Percentiles rank a stretch among this genome's conserved stretches.
These are phyloP conservation scores for Somion occarium DNA, from an alignment of 1,284 basidiomycete genomes.

Conservation along the genomic window DNA sequence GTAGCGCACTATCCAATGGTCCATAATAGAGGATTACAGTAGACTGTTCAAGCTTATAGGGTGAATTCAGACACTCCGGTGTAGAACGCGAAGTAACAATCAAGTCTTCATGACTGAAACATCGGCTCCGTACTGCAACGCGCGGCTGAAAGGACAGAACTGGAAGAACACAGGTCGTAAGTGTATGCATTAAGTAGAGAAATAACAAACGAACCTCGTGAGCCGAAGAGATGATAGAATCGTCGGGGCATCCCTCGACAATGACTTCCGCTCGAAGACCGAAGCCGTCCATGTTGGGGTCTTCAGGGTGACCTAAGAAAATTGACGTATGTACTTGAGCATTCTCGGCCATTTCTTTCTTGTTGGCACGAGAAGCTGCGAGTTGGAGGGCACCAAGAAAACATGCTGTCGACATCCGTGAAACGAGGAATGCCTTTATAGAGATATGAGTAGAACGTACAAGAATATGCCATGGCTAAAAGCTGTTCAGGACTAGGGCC, in stretches of 20 bases:
- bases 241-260: slow-evolving; percentile 64
- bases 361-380: slow-evolving; percentile 48
- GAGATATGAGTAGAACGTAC: slow-evolving; percentile 15
- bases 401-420: slow-evolving; percentile 43
- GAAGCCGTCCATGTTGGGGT: slow-evolving; percentile 42
- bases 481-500: slow-evolving; percentile 42
- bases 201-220: slow-evolving; percentile 51
- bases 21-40: too few species aligned
- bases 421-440: neutral
- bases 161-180: slow-evolving; percentile 20
- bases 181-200: neutral
- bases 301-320: slow-evolving; percentile 52
- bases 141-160: slow-evolving; percentile 72
- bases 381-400: slow-evolving; percentile 65
- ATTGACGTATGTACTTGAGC: slow-evolving; percentile 60
- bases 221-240: slow-evolving; percentile 55
- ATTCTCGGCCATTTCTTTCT: slow-evolving; percentile 47
- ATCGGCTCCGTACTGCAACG: slow-evolving; percentile 47
- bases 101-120: too few species aligned
- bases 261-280: slow-evolving; percentile 65
- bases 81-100: too few species aligned
- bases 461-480: slow-evolving; percentile 37
- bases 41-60: too few species aligned
- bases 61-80: too few species aligned
- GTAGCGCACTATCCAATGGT: too few species aligned